Percentiles rank a stretch among this genome's conserved stretches.
Conservation (phyloP, 2,329 filamentous ascomycete species). For the Colletotrichum tabaci region DNA sequence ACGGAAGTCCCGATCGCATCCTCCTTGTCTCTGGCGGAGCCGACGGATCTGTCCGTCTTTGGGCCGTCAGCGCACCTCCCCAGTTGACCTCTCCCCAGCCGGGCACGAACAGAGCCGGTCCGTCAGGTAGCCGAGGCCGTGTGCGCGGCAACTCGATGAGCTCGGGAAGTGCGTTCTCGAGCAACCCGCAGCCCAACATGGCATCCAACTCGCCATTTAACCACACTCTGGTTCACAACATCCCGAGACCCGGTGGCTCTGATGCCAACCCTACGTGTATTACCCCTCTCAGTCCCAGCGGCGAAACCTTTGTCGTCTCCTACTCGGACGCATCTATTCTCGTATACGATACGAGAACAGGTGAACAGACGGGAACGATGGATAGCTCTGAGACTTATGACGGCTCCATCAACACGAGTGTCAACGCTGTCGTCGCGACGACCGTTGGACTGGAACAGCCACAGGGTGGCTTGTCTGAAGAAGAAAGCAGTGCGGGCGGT, state of each 20-base stretch:
- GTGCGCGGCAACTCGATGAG: slow-evolving; percentile 93
- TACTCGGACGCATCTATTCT: slow-evolving; percentile 92
- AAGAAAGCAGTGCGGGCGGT: slow-evolving; percentile 77
- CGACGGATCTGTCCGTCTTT: slow-evolving; percentile 92
- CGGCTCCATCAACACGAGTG: slow-evolving; percentile 81
- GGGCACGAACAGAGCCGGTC: slow-evolving; percentile 71
- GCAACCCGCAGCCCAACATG: slow-evolving; percentile 88
- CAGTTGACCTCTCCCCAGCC: slow-evolving; percentile 86
- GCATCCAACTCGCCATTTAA: slow-evolving; percentile 90
- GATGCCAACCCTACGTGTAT: slow-evolving; percentile 91
- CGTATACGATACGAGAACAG: slow-evolving; percentile 92
- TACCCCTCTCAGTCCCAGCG: slow-evolving; percentile 84
- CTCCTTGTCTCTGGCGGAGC: slow-evolving; percentile 92
- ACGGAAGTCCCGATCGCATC: slow-evolving; percentile 87
- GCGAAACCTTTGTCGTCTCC: slow-evolving; percentile 92
- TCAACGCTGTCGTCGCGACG: slow-evolving; percentile 93
- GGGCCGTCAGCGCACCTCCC: slow-evolving; percentile 93
- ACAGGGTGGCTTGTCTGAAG: slow-evolving; percentile 75
- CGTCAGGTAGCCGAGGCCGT: slow-evolving; percentile 75
- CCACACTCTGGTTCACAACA: slow-evolving; percentile 89
- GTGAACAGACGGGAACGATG: slow-evolving; percentile 94
- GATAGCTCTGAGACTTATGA: slow-evolving; percentile 95
- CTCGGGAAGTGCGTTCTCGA: slow-evolving; percentile 92
- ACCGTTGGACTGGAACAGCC: slow-evolving; percentile 86
- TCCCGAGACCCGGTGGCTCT: slow-evolving; percentile 76